These are phyloP conservation scores for Murraya koenigii DNA, from an alignment of 345 rosid species.

Conservation along the genomic window DNA sequence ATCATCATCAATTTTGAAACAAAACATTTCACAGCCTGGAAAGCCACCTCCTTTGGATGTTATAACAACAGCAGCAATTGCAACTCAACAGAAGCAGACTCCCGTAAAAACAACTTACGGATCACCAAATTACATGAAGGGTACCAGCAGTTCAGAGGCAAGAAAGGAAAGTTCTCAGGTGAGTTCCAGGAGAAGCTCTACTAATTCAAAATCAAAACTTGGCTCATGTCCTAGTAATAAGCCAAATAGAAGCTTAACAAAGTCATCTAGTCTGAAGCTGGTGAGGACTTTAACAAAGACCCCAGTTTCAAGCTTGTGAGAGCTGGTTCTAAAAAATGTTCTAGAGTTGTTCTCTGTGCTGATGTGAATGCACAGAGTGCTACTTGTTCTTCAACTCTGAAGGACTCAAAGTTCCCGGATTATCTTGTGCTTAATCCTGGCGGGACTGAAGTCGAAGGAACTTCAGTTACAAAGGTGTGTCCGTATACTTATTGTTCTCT, in stretches of 20 bases:
- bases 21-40: conserved; percentile 42
- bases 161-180: conserved; percentile 61
- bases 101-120: conserved; percentile 26
- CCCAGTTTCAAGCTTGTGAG: conserved; percentile 61
- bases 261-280: conserved; percentile 50
- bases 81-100: conserved; percentile 38
- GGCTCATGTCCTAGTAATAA: conserved; percentile 35
- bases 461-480: conserved; percentile 76
- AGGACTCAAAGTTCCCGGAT: conserved; percentile 75
- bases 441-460: conserved; percentile 63
- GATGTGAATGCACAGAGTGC: conserved; percentile 50
- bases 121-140: conserved; percentile 86
- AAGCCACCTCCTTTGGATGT: conserved; percentile 36
- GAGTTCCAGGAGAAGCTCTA: conserved; percentile 33
- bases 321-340: conserved; percentile 35
- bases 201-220: conserved; percentile 24
- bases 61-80: conserved; percentile 6
- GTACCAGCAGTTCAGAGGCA: conserved; percentile 80
- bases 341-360: conserved; percentile 44
- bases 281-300: conserved; percentile 58
- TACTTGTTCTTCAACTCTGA: conserved; percentile 89
- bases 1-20: conserved; percentile 21
- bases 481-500: conserved; percentile 86
- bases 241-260: conserved; percentile 32
- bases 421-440: conserved; percentile 71